Conservation (phyloP, 202 grass and related monocot species). For the Setaria viridis region DNA sequence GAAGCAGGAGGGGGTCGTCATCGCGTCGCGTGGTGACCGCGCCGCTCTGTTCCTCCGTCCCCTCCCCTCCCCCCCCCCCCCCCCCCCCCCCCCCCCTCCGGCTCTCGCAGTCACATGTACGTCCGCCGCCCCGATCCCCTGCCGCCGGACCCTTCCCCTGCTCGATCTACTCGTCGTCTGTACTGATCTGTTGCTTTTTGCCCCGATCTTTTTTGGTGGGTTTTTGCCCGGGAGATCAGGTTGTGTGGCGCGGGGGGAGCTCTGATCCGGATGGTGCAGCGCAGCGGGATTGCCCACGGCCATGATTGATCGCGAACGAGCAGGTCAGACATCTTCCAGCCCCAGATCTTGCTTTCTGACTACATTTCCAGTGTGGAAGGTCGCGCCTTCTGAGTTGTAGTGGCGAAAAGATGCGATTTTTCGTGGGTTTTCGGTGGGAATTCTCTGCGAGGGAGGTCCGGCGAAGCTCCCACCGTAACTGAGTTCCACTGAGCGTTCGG, state of each 20-base stretch:
- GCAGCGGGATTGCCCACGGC: slow-evolving; percentile 46
- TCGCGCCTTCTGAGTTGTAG: not conserved
- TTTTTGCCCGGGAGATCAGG: slow-evolving; percentile 47
- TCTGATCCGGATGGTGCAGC: slow-evolving; percentile 66
- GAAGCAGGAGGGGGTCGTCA: slow-evolving; percentile 54
- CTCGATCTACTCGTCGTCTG: slow-evolving; percentile 34
- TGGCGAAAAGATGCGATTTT: slow-evolving; percentile 42
- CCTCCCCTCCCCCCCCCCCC: no score
- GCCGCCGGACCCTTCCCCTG: not conserved
- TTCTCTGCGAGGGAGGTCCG: not conserved
- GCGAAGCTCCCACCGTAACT: not conserved
- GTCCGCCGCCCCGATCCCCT: slow-evolving; percentile 6
- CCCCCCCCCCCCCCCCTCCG: slow-evolving; percentile 26
- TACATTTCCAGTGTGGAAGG: not conserved
- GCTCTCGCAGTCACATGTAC: slow-evolving; percentile 61
- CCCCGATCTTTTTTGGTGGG: slow-evolving; percentile 23
- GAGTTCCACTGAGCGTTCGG: not conserved
- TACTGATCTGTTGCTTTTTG: slow-evolving; percentile 49
- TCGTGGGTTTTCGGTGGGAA: slow-evolving; percentile 1
- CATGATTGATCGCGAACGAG: slow-evolving; percentile 72
- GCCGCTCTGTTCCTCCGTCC: slow-evolving; percentile 40
- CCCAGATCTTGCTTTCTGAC: slow-evolving; percentile 41
- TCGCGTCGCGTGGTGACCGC: slow-evolving; percentile 45
- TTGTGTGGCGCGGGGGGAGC: slow-evolving; percentile 55
- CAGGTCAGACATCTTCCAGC: slow-evolving; percentile 50